phyloP scores from a whole-genome alignment of 768 basidiomycete species.

The Mycena pura region DNA sequence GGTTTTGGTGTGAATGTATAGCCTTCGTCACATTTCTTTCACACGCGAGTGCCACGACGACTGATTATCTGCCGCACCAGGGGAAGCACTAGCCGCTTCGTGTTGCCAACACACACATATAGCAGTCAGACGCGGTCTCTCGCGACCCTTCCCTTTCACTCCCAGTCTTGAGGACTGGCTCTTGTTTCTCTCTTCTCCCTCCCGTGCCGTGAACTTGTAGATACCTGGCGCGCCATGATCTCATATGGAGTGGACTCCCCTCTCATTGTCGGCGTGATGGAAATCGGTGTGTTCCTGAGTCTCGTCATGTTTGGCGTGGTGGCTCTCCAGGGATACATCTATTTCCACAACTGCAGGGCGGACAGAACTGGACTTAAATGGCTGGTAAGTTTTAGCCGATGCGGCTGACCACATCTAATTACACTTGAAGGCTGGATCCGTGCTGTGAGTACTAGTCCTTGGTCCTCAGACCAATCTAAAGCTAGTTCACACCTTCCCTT shows the following conservation, averaged over 20 bases:
- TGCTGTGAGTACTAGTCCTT: conserved; percentile 15
- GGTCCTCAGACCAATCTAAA: background rate
- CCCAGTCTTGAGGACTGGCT: conserved; percentile 21
- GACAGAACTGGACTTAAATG: conserved; percentile 11
- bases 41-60: too few relatives aligned
- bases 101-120: background rate
- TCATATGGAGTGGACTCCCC: conserved; percentile 17
- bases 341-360: conserved; percentile 4
- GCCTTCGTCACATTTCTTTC: background rate
- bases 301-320: conserved; percentile 20
- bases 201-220: background rate
- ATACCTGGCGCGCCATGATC: conserved; percentile 4
- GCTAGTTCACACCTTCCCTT: background rate
- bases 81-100: too few relatives aligned
- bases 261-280: conserved; percentile 8
- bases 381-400: background rate
- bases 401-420: background rate
- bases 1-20: background rate
- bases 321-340: conserved; percentile 16
- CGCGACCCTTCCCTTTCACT: background rate
- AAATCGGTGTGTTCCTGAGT: conserved; percentile 19
- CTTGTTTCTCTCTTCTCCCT: background rate
- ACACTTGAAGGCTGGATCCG: background rate
- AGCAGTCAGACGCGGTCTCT: background rate
- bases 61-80: background rate